Evolutionary conservation across 139 green algal species (phyloP), one percentile per base, ranked within the genome.

Genomic region (Eudorina sp.): DNA sequence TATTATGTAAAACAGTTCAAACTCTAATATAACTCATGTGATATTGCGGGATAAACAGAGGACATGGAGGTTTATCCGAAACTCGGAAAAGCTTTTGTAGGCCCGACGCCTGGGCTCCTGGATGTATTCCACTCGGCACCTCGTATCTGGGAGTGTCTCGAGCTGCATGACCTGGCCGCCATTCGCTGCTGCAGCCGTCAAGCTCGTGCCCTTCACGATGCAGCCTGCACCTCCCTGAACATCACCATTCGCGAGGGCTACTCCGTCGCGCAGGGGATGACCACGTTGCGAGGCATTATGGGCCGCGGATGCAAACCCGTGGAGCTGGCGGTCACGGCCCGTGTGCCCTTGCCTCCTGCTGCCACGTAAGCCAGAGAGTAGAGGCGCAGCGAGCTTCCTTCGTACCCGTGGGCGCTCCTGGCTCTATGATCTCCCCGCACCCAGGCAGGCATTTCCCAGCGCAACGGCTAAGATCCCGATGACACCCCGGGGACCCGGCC

Each of bases 161-260:
- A 16, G 19, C 75, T n/a, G 14, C n/a, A 8, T 9, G 75, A 83
- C 34, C 14, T 38, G 9, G 34, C n/a, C 19, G 16, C 46, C 1
- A 23, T 83, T 36, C 75, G 75, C 14, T 48, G n/a, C n/a, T 68
- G 46, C 46, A 68, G 48, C 75, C 75, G 48, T 36, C 31, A 62
- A 11, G 51, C 75, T 13, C 75, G 75, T 36, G 3, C 31, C 45
- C 75, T 83, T 46, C 75, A 83, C 48, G 75, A 83, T 83, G 48
- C 11, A 25, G 75, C 75, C 31, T 62, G 45, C 48, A 83, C 48
- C 7, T 3, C 31, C 13, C 18, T 83, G 46, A 38, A 68, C 48
- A n/a, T 83, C 29, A 62, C 14, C 3, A 19, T 66, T 31, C n/a
- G 70, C 9, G 34, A 18, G 11, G 13, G 27, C 36, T 41, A 79